phyloP scores from a whole-genome alignment of 1,284 basidiomycete genomes.

The Inonotus hispidus region DNA sequence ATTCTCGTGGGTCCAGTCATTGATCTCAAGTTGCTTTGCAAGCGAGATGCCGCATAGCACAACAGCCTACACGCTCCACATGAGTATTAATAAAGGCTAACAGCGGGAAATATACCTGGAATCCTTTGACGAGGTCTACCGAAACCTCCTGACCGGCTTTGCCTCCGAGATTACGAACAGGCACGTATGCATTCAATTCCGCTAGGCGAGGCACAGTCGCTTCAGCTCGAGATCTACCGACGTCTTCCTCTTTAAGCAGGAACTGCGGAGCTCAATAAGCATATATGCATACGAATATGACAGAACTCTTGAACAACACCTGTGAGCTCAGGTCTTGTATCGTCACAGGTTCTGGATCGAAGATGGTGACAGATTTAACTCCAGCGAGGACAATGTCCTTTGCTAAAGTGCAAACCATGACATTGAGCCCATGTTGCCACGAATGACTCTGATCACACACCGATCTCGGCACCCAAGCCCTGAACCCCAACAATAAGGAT shows the following conservation, averaged over 20 bases:
- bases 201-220: slow-evolving; percentile 88
- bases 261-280: slow-evolving; percentile 51
- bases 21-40: slow-evolving; percentile 88
- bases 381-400: slow-evolving; percentile 96
- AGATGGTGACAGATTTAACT: slow-evolving; percentile 96
- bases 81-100: not conserved
- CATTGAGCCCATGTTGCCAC: not conserved
- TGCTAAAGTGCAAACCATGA: slow-evolving; percentile 44
- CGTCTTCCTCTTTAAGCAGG: slow-evolving; percentile 86
- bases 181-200: slow-evolving; percentile 96
- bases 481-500: slow-evolving; percentile 92
- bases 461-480: slow-evolving; percentile 95
- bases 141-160: slow-evolving; percentile 67
- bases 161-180: slow-evolving; percentile 77
- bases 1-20: slow-evolving; percentile 88
- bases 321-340: slow-evolving; percentile 91
- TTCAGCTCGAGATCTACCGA: slow-evolving; percentile 84
- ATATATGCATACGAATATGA: not conserved
- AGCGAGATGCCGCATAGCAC: slow-evolving; percentile 81
- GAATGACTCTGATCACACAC: slow-evolving; percentile 37
- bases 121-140: slow-evolving; percentile 77
- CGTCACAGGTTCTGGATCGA: slow-evolving; percentile 86
- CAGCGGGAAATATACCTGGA: slow-evolving; percentile 58
- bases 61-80: slow-evolving; percentile 56
- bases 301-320: slow-evolving; percentile 38